Base-by-base conservation (phyloP, 345 rosid species). In the Lumnitzera racemosa region DNA sequence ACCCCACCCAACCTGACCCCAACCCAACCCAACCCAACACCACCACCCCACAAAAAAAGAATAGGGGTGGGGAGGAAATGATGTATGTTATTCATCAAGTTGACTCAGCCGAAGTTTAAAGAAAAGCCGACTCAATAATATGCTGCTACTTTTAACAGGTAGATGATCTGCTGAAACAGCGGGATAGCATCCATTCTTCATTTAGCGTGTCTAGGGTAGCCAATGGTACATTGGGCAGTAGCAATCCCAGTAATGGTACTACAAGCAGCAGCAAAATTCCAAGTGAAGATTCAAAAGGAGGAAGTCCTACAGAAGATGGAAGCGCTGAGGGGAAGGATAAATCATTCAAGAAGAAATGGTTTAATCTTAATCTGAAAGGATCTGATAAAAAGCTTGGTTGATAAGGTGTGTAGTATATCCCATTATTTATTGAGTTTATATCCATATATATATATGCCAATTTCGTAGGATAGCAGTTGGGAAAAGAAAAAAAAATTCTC, bases 341-440 rank as follows among this genome's bases (percentile, higher is more conserved):
- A 70, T 74, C 98, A 15, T 71, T 71, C 13, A 94, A 78, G 72
- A 87, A 86, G 88, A 94, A 84, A 80, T 94, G 99, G 99, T 94
- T 94, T 73, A 94, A 88, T 74, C 80, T 94, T 76, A 90, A 84
- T 74, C 67, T 89, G 12, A 87, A 75, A 65, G 95, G 96, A 66
- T 82, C 96, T 24, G 96, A 92, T 61, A 92, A 85, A 73, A 85
- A 79, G 78, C 70, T 71, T 57, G 82, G 80, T 55, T 83, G 62
- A 80, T 57, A 54, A 9, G 43, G 43, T 36, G 43, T 5, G 11
- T 36, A 36, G 11, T 7, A 36, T 36, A 9, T 36, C 11, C 43
- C 43, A 9, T 36, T 36, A 36, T 36, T 36, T 36, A 36, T 36
- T 36, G 43, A 36, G 67, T 64, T 59, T 50, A 36, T 46, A 29